A percentile compares a stretch with the other conserved stretches of the same genome.
Conservation (phyloP, 345 rosid genomes). For the Aquilaria yunnanensis region DNA sequence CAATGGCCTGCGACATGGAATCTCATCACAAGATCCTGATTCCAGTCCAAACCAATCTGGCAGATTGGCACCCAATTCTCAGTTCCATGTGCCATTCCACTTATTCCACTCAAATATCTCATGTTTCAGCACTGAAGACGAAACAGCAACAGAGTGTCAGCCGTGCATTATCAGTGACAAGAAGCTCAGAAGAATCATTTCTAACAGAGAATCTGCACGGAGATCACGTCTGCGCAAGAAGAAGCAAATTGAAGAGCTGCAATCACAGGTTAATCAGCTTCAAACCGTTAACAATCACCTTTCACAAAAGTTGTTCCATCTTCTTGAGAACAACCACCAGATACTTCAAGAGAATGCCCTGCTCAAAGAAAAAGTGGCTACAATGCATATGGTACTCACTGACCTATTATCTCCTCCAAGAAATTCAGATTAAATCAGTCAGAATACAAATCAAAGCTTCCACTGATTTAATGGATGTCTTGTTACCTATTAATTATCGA, state of each 20-base stretch:
- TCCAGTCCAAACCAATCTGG: constrained; percentile 18
- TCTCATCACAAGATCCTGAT: constrained; percentile 29
- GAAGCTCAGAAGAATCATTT: constrained; percentile 59
- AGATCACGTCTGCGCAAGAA: constrained; percentile 68
- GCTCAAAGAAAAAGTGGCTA: constrained; percentile 58
- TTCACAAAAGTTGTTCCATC: constrained; percentile 54
- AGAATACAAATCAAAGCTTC: constrained; percentile 12
- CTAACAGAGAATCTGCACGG: constrained; percentile 77
- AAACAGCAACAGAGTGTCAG: constrained; percentile 13
- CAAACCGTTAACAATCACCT: constrained; percentile 49
- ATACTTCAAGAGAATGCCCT: constrained; percentile 66
- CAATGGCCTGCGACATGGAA: constrained; percentile 12
- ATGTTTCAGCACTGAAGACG: constrained; percentile 19
- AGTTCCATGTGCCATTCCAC: constrained; percentile 27
- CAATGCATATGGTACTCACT: constrained; percentile 48
- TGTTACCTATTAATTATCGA: too few relatives aligned
- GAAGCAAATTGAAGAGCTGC: constrained; percentile 72
- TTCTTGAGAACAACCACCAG: constrained; percentile 65
- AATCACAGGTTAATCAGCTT: constrained; percentile 54
- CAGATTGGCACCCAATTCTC: constrained; percentile 20
- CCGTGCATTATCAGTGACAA: constrained; percentile 32
- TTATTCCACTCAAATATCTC: constrained; percentile 27
- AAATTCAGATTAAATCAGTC: constrained; percentile 23
- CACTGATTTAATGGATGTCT: not conserved
- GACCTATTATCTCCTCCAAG: constrained; percentile 44